Conservation (phyloP, 805 yeast species). For the Pichia californica region DNA sequence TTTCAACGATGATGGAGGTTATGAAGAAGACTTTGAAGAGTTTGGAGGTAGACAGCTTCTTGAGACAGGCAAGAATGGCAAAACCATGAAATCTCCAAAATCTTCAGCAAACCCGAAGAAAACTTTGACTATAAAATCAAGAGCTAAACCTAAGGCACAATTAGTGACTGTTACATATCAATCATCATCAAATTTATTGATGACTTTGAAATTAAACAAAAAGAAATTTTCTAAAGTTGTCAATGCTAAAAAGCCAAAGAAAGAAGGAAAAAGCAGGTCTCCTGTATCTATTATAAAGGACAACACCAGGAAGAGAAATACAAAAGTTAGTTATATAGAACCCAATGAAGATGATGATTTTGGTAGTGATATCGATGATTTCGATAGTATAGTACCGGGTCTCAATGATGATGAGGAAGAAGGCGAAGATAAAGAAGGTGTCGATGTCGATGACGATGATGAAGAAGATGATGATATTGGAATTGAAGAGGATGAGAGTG, state of each 20-base stretch:
- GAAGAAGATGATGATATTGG: conserved; percentile 11
- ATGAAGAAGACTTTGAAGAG: conserved; percentile 13
- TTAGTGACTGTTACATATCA: not conserved
- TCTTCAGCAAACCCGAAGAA: no score
- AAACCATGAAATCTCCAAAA: no score
- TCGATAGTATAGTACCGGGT: conserved; percentile 6
- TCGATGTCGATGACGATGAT: not conserved
- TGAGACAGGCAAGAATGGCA: no score
- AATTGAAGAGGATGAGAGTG: conserved; percentile 14
- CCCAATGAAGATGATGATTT: conserved; percentile 10
- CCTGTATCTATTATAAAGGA: not conserved
- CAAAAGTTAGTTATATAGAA: conserved; percentile 2
- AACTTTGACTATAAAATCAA: no score
- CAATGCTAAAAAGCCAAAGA: not conserved
- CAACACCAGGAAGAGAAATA: not conserved
- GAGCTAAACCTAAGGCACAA: not conserved
- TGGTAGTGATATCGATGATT: conserved; percentile 1
- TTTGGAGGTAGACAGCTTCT: not conserved
- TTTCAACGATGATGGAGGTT: not conserved
- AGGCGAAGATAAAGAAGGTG: conserved; percentile 10
- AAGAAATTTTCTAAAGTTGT: conserved; percentile 7
- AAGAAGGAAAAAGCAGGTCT: not conserved
- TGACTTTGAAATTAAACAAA: conserved; percentile 16
- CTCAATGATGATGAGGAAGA: conserved; percentile 3
- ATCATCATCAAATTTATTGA: conserved; percentile 13